Evolutionary conservation across 1,284 basidiomycete genomes (phyloP), one percentile per base, ranked within the genome.

Genomic region (Acaromyces ingoldii): DNA sequence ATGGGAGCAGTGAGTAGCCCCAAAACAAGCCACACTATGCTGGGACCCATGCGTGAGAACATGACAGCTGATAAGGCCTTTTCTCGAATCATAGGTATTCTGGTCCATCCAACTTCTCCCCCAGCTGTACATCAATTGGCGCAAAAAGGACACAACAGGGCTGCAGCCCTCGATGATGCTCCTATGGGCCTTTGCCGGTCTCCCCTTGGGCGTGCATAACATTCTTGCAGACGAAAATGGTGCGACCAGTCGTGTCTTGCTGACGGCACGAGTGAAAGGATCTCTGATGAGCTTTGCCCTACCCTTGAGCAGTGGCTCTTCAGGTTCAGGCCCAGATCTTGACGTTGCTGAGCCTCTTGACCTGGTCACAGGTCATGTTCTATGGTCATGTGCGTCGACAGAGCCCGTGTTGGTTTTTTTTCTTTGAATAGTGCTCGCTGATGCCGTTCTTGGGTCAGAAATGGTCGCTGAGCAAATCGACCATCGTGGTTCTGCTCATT

Each of bases 151-250:
- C 24, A 38, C 37, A 21, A 34, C 19, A 17, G 62, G 62, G 3
- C 46, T 63, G 10, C 62, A 63, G 25, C 61, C 57, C 4, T 47
- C 48, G 11, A 60, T 64, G 61, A 63, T 64, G 62, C 31, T 64
- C 17, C 28, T 59, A 4, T 64, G 62, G 62, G 45, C 62, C n/a
- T 29, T 42, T 39, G 53, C 53, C 36, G 62, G 44, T 2, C 44
- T 60, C 4, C 58, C 51, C 1, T 30, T 58, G 6, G 60, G 51
- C 19, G 42, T 58, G n/a, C 56, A 63, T 51, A 63, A 63, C 46
- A 63, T 64, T 38, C 49, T 60, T n/a, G 42, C 36, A 21, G 26
- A 51, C 24, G 40, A 45, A 36, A 51, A 52, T 25, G 22, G 37
- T 38, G n/a, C 37, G 37, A 9, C 13, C 7, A 13, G 7, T 30